These are phyloP conservation scores for Caryocar brasiliense DNA, from an alignment of 441 rosid genomes.

Conservation along the genomic window DNA sequence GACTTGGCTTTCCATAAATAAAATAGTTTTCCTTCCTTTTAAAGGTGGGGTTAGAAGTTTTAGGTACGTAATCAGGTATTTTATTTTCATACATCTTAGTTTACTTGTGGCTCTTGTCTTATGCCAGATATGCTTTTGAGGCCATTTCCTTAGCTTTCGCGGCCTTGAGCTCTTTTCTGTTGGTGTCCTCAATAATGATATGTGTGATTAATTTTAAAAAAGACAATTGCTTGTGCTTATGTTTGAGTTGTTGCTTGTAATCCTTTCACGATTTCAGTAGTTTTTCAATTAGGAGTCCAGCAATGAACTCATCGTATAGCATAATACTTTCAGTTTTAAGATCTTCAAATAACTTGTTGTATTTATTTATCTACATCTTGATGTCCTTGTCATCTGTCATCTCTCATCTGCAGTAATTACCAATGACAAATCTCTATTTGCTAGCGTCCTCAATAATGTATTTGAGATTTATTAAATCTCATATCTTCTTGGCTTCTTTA, in stretches of 20 bases:
- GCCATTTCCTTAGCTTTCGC: not conserved
- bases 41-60: not conserved
- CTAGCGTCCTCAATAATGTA: constrained; percentile 1
- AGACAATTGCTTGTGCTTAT: not conserved
- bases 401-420: not conserved
- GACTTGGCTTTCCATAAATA: not conserved
- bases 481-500: not conserved
- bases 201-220: not conserved
- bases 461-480: not conserved
- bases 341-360: too few species aligned
- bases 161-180: not conserved
- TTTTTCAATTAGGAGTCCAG: too few species aligned
- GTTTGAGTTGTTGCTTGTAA: not conserved
- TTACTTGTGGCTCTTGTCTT: too few species aligned
- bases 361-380: not conserved
- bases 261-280: too few species aligned
- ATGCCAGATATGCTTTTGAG: not conserved
- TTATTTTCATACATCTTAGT: not conserved
- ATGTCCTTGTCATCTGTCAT: not conserved
- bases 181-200: not conserved
- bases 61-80: not conserved
- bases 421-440: not conserved
- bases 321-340: too few species aligned
- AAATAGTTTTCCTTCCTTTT: not conserved
- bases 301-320: too few species aligned